Conservation (phyloP, 768 basidiomycete genomes). For the Symmetrospora coprosmae region DNA sequence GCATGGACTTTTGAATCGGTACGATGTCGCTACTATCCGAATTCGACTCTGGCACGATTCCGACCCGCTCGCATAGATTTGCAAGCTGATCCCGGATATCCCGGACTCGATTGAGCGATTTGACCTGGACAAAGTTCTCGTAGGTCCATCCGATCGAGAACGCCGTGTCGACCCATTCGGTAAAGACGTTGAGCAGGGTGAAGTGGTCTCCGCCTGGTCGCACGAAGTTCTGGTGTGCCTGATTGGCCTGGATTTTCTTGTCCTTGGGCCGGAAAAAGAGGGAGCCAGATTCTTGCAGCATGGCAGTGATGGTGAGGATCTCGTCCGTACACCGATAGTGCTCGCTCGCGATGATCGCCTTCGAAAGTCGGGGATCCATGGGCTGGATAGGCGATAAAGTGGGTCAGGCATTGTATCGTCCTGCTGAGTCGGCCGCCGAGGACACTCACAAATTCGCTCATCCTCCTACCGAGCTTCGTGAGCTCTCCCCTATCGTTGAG, state of each 20-base stretch:
- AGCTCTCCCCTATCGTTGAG: slow-evolving; percentile 91
- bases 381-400: too few species aligned
- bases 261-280: slow-evolving; percentile 77
- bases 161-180: slow-evolving; percentile 79
- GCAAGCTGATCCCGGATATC: slow-evolving; percentile 89
- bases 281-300: slow-evolving; percentile 89
- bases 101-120: slow-evolving; percentile 80
- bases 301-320: slow-evolving; percentile 88
- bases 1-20: slow-evolving; percentile 86
- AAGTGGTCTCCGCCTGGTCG: slow-evolving; percentile 95
- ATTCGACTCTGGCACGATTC: slow-evolving; percentile 72
- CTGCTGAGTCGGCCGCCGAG: too few species aligned
- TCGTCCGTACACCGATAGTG: slow-evolving; percentile 89
- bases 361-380: slow-evolving; percentile 83
- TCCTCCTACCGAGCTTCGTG: slow-evolving; percentile 87
- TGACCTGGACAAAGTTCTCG: slow-evolving; percentile 43
- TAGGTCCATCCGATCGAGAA: slow-evolving; percentile 92
- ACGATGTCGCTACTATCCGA: slow-evolving; percentile 85
- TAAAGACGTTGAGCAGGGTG: slow-evolving; percentile 49
- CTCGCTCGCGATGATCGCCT: slow-evolving; percentile 90
- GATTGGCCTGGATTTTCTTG: slow-evolving; percentile 63
- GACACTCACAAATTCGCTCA: slow-evolving; percentile 97
- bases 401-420: too few species aligned
- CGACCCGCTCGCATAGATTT: slow-evolving; percentile 87
- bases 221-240: slow-evolving; percentile 92